Conservation (phyloP, 495 filamentous ascomycete species). For the Podospora appendiculata region DNA sequence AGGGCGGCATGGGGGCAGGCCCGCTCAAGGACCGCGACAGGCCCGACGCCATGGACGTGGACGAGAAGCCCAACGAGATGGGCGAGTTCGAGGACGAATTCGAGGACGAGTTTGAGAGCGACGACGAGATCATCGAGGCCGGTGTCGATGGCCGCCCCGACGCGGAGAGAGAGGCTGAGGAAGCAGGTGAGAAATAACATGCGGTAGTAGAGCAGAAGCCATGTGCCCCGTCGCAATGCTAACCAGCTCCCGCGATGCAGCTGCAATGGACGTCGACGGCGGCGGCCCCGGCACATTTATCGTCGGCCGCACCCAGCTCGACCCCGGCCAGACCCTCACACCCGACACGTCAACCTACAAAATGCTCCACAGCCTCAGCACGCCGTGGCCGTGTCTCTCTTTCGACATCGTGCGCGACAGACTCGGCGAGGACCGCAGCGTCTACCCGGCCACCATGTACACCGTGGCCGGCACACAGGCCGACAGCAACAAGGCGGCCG, state of each 20-base stretch:
- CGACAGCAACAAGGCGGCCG: constrained; percentile 59
- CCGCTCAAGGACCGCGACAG: constrained; percentile 65
- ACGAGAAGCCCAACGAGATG: constrained; percentile 55
- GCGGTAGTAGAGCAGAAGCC: background rate
- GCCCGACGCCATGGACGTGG: constrained; percentile 46
- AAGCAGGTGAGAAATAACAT: constrained; percentile 43
- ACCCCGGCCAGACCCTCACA: constrained; percentile 78
- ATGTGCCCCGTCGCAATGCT: background rate
- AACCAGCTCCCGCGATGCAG: constrained; percentile 39
- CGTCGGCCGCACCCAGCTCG: constrained; percentile 78
- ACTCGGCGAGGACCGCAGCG: constrained; percentile 83
- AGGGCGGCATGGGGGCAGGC: constrained; percentile 37
- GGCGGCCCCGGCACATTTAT: constrained; percentile 73
- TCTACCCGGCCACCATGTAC: constrained; percentile 88
- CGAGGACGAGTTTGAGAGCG: constrained; percentile 94
- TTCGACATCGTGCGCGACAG: constrained; percentile 86
- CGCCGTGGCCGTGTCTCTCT: constrained; percentile 92
- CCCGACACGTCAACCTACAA: constrained; percentile 89
- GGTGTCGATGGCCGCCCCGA: constrained; percentile 89
- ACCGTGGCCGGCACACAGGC: constrained; percentile 92
- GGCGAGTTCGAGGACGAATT: constrained; percentile 94
- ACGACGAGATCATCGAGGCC: constrained; percentile 91
- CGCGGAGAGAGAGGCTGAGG: constrained; percentile 85
- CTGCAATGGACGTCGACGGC: constrained; percentile 77
- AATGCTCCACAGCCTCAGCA: constrained; percentile 88